Evolutionary conservation across 1,139 yeast species (phyloP), one percentile per base, ranked within the genome.

Genomic region (Scheffersomyces illinoinensis): DNA sequence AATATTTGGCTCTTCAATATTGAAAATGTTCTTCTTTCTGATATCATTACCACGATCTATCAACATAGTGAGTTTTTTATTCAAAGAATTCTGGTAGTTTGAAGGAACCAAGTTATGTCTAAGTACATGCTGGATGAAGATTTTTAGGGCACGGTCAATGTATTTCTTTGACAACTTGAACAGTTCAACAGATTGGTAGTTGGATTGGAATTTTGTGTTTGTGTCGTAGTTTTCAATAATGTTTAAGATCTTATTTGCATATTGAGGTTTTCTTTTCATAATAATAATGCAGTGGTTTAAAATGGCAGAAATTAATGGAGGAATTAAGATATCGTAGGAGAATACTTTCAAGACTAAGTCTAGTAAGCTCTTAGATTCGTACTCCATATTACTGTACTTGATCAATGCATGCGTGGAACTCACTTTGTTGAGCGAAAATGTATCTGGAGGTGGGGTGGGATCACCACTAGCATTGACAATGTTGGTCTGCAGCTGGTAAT

Each of bases 301-400:
- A 1, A 86, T 75, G 2, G 90, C 86, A 6, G 88, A 80, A 50
- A 86, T 81, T 2, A 87, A 64, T 2, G 87, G 85, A 1, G 89
- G 75, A 3, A 86, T 79, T 62, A 88, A 72, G 56, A 86, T 78
- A 61, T 87, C 89, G 46, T 81, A 85, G 49, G 79, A 77, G 58
- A 93, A 78, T 23, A 84, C 77, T 54, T 79, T 77, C 55, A 92
- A 75, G 50, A 93, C 72, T 55, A 86, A 73, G 64, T 92, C 97
- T 55, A 95, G 76, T 56, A 90, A 77, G 2, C 84, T 87, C 57
- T 82, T 83, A 0, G 95, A 90, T 71, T 93, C 97, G 8, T 89
- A 85, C 65, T 90, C 93, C 64, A 92, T 75, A 14, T 63, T 67
- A 52, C 77, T 71, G 57, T 77, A 79, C 60, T 84, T 84, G 55